Evolutionary conservation across 192 early-diverging fungal species (phyloP).

Genomic region (Spizellomyces sp.): DNA sequence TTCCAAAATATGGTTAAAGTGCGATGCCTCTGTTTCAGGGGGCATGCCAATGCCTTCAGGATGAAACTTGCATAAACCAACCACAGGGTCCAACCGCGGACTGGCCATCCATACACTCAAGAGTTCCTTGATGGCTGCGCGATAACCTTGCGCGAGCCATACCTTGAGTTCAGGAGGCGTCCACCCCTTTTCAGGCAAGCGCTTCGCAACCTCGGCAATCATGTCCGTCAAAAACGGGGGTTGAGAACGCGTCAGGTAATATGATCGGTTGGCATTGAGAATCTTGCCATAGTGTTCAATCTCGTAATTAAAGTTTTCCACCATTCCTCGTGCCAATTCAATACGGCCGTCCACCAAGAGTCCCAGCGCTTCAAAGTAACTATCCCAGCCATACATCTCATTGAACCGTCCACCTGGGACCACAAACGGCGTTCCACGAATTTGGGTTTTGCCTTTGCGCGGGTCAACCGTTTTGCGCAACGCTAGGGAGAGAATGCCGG

Average conservation of each 20-base stretch:
- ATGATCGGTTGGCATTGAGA: conserved; percentile 96
- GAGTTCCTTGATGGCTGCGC: conserved; percentile 89
- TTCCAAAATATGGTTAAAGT: conserved; percentile 76
- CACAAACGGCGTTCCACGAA: conserved; percentile 80
- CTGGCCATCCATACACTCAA: conserved; percentile 85
- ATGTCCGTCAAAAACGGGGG: conserved; percentile 99
- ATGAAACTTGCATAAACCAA: conserved; percentile 82
- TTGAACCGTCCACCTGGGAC: conserved; percentile 99
- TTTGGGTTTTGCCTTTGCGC: conserved; percentile 24
- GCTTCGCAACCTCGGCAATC: conserved; percentile 77
- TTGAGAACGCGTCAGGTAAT: conserved; percentile 96
- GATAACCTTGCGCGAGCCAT: conserved; percentile 72
- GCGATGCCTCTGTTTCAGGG: conserved; percentile 86
- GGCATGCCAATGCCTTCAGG: conserved; percentile 94
- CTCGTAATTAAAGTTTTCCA: conserved; percentile 97
- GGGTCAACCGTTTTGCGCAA: conserved; percentile 48
- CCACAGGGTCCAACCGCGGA: conserved; percentile 74
- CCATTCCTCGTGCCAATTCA: conserved; percentile 90
- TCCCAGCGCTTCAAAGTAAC: conserved; percentile 90
- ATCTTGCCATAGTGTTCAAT: conserved; percentile 99
- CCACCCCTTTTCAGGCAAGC: conserved; percentile 48
- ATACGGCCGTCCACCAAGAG: conserved; percentile 82
- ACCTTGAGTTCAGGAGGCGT: conserved; percentile 38
- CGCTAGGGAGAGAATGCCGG: conserved; percentile 88
- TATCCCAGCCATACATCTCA: conserved; percentile 99